Percentiles rank a stretch among this genome's conserved stretches.
phyloP scores from a whole-genome alignment of 805 yeast genomes.

The Nakazawaea wyomingensis region DNA sequence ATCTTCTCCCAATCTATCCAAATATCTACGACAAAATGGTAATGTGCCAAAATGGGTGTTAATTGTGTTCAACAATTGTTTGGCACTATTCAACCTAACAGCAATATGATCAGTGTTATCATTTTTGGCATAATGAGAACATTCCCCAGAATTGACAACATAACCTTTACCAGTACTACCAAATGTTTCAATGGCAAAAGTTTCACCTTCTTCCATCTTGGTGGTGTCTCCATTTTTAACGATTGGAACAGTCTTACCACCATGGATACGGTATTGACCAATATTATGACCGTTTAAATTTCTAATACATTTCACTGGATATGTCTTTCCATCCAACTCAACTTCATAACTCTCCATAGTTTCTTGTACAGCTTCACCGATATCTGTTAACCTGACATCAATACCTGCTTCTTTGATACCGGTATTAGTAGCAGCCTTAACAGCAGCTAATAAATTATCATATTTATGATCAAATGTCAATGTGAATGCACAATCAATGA shows the following conservation, averaged over 20 bases:
- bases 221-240: constrained; percentile 90
- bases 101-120: constrained; percentile 47
- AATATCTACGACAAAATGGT: constrained; percentile 94
- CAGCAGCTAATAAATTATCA: constrained; percentile 78
- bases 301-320: constrained; percentile 83
- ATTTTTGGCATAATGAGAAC: constrained; percentile 84
- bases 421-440: constrained; percentile 87
- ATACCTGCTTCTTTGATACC: constrained; percentile 93
- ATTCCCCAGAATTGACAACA: constrained; percentile 83
- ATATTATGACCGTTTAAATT: constrained; percentile 95
- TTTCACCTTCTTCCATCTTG: constrained; percentile 98
- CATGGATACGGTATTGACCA: constrained; percentile 78
- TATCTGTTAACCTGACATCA: constrained; percentile 90
- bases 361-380: constrained; percentile 94
- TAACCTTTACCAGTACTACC: constrained; percentile 96
- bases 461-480: constrained; percentile 81
- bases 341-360: constrained; percentile 96
- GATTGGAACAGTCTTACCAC: constrained; percentile 95
- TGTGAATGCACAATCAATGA: constrained; percentile 94
- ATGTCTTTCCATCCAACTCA: constrained; percentile 79
- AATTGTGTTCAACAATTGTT: constrained; percentile 61
- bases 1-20: constrained; percentile 89
- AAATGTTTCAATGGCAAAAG: constrained; percentile 96
- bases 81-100: constrained; percentile 60
- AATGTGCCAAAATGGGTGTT: constrained; percentile 84